Conservation (phyloP, 495 filamentous ascomycete species). For the Aspergillus saccharolyticus region DNA sequence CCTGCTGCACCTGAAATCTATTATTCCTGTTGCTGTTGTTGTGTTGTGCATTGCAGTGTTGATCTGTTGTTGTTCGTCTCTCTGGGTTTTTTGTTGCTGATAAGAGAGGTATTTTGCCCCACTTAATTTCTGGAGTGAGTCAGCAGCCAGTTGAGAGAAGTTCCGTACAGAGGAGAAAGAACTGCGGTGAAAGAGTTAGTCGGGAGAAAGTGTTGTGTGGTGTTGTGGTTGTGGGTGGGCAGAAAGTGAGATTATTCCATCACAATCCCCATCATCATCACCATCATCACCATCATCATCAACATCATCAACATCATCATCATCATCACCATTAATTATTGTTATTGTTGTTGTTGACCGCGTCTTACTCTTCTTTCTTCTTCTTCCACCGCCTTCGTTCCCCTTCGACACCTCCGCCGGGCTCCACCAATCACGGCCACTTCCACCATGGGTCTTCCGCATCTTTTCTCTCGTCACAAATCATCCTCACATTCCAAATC, state of each 20-base stretch:
- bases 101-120: too few relatives aligned
- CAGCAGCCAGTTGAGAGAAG: too few relatives aligned
- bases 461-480: slow-evolving; percentile 31
- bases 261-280: background rate
- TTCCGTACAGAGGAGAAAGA: too few relatives aligned
- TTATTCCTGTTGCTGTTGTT: background rate
- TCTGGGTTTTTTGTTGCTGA: too few relatives aligned
- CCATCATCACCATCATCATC: background rate
- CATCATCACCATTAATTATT: background rate
- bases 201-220: too few relatives aligned
- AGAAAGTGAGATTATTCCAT: too few relatives aligned
- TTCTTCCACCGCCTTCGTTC: slow-evolving; percentile 46
- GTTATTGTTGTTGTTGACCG: too few relatives aligned
- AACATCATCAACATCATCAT: background rate
- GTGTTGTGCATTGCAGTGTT: background rate
- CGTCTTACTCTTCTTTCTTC: background rate
- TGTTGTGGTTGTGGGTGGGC: too few relatives aligned
- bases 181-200: too few relatives aligned
- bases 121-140: too few relatives aligned
- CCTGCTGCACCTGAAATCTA: too few relatives aligned
- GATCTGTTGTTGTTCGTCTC: too few relatives aligned
- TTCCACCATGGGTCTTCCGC: slow-evolving; percentile 10
- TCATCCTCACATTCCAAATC: slow-evolving; percentile 28
- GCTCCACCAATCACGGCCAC: slow-evolving; percentile 18
- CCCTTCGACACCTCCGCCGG: slow-evolving; percentile 30